Evolutionary conservation across 2,329 filamentous ascomycete species (phyloP).

Genomic region (Cladophialophora psammophila): DNA sequence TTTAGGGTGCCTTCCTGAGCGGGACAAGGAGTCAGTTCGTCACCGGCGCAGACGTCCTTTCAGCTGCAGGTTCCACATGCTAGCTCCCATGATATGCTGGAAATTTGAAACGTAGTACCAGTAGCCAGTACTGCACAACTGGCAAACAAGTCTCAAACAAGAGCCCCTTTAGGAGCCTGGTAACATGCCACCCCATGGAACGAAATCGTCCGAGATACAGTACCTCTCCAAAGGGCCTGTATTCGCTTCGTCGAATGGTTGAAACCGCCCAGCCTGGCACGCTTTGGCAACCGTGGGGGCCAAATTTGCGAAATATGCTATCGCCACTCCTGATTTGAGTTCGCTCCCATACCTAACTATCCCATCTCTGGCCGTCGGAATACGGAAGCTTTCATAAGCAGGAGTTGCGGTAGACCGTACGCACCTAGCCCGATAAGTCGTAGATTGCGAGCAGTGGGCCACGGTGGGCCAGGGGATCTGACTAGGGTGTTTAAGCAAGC

Average conservation of each 20-base stretch:
- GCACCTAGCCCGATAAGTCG: constrained; percentile 2
- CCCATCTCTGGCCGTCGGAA: constrained; percentile 12
- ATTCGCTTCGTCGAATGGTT: constrained; percentile 3
- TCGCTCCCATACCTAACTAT: background rate
- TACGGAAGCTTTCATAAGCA: constrained; percentile 32
- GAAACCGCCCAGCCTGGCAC: background rate
- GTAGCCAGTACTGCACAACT: too few species aligned
- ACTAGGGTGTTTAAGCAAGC: constrained; percentile 7
- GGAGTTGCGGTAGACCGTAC: constrained; percentile 12
- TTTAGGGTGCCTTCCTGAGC: constrained; percentile 4
- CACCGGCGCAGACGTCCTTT: background rate
- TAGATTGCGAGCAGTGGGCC: constrained; percentile 12
- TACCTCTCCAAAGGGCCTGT: background rate
- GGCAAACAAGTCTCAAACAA: background rate
- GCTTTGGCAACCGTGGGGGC: constrained; percentile 11
- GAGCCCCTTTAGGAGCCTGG: background rate
- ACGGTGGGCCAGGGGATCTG: constrained; percentile 1
- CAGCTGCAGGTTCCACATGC: constrained; percentile 8
- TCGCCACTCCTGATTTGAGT: background rate
- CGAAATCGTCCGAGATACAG: background rate
- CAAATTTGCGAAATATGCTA: constrained; percentile 8
- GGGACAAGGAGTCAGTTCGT: constrained; percentile 7
- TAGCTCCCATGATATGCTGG: constrained; percentile 1
- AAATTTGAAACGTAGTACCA: background rate
- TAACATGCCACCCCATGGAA: constrained; percentile 1